Evolutionary conservation across 1,139 yeast species (phyloP).

Genomic region (Debaryomyces nepalensis): DNA sequence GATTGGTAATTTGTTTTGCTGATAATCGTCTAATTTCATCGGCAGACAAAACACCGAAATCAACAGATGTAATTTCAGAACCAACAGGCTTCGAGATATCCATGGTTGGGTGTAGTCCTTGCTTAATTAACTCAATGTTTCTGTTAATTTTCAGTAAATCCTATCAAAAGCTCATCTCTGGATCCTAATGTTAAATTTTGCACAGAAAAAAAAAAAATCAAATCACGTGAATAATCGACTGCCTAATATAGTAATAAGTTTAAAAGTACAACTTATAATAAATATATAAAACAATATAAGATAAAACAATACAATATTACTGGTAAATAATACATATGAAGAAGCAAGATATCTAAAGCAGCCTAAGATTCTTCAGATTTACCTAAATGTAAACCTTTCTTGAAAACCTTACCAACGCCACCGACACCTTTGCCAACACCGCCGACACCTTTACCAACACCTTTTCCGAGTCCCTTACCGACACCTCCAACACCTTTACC

Average conservation of each 20-base stretch:
- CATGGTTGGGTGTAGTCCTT: conserved; percentile 47
- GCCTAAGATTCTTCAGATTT: conserved; percentile 12
- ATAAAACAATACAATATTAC: conserved; percentile 6
- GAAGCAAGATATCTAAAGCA: background rate
- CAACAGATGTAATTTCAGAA: conserved; percentile 89
- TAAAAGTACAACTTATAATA: conserved; percentile 3
- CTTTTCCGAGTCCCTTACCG: conserved; percentile 48
- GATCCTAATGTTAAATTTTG: conserved; percentile 9
- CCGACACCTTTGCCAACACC: conserved; percentile 45
- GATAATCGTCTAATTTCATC: conserved; percentile 84
- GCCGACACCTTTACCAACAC: conserved; percentile 47
- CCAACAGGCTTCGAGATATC: conserved; percentile 97
- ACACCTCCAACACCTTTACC: conserved; percentile 48
- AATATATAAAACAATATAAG: conserved; percentile 3
- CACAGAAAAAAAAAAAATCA: conserved; percentile 10
- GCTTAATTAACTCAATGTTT: conserved; percentile 7
- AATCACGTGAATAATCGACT: conserved; percentile 14
- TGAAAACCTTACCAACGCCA: conserved; percentile 34
- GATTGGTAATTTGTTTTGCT: conserved; percentile 94
- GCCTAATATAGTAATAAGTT: conserved; percentile 6
- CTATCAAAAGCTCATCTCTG: conserved; percentile 12
- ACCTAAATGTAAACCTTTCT: conserved; percentile 43
- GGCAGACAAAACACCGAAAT: conserved; percentile 83
- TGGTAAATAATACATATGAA: conserved; percentile 2
- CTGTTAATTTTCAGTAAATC: conserved; percentile 8